Evolutionary conservation across 768 basidiomycete genomes (phyloP), one percentile per base, ranked within the genome.

Genomic region (Mycena galopus): DNA sequence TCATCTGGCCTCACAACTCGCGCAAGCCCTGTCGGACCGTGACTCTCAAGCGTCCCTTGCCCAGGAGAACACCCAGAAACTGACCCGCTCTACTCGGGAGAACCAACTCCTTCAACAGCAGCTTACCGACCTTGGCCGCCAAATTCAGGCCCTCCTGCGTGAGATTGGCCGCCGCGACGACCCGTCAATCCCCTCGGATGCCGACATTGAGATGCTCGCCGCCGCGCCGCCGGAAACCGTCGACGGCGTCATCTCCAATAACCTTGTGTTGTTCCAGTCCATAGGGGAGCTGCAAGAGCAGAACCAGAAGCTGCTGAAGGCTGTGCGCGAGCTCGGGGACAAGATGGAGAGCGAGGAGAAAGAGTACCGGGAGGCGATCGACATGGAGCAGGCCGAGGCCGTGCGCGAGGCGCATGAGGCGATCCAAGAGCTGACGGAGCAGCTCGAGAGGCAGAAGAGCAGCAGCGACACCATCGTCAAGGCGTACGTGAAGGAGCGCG

Each of bases 381-480:
- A 94, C 74, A 87, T 84, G 75, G 94, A 94, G 78, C 94, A 95
- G 76, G 87, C 86, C 30, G 92, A 92, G 76, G 95, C 96, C 0
- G 87, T 99, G 12, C 87, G 89, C 39, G 96, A 98, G 81, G 97
- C 97, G 0, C 94, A 96, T 69, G 92, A 94, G 65, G 92, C 94
- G 1, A 96, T 99, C 76, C 88, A 92, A 69, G 89, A 92, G 42
- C 85, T 98, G 21, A 91, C 91, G 21, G 85, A 89, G 17, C 92
- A 96, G 79, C 84, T 98, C 16, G 95, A 97, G 73, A 84, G 87
- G 47, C 92, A 96, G 81, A 92, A 93, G 82, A 90, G 90, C 81
- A 86, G 85, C 79, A 87, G 88, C 78, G 92, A 93, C 37, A 82
- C 83, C n/a, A 86, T 91, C 55, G 91, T 95, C 50, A 92, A 94